phyloP scores from a whole-genome alignment of 768 basidiomycete species.

The Pilatotrama ljubarskyi region DNA sequence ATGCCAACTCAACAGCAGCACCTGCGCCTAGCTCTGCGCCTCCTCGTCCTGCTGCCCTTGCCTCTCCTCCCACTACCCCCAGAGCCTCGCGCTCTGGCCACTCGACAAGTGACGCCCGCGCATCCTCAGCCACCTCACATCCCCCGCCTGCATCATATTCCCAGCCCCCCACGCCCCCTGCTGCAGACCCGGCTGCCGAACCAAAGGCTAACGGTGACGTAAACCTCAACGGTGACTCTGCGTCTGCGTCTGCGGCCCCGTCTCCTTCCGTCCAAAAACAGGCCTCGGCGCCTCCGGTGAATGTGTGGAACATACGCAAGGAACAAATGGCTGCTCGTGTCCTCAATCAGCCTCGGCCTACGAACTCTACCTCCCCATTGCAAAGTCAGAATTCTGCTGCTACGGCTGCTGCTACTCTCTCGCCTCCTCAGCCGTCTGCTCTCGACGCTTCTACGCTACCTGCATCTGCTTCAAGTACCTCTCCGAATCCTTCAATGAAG shows the following conservation, averaged over 20 bases:
- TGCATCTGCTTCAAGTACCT: background rate
- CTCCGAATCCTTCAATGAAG: background rate
- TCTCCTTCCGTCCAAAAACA: slow-evolving; percentile 23
- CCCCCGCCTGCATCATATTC: slow-evolving; percentile 12
- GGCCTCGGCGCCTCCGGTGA: slow-evolving; percentile 30
- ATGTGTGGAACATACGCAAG: slow-evolving; percentile 47
- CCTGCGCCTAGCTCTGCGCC: slow-evolving; percentile 9
- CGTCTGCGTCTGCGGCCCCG: slow-evolving; percentile 11
- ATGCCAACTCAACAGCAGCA: background rate
- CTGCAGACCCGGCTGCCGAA: slow-evolving; percentile 1
- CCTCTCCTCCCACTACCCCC: slow-evolving; percentile 11
- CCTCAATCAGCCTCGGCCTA: slow-evolving; percentile 3
- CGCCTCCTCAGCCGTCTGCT: background rate
- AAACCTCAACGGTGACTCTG: slow-evolving; percentile 18
- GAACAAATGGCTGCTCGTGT: slow-evolving; percentile 39
- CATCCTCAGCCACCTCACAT: background rate
- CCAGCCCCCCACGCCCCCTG: slow-evolving; percentile 8
- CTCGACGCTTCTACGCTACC: background rate
- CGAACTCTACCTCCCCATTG: background rate
- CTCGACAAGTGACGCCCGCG: background rate
- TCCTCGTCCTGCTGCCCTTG: slow-evolving; percentile 4
- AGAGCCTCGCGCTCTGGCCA: slow-evolving; percentile 2
- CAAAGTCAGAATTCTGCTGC: background rate
- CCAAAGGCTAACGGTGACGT: slow-evolving; percentile 22
- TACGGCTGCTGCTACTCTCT: background rate